Evolutionary conservation across 2,329 filamentous ascomycete genomes (phyloP), one percentile per base, ranked within the genome.

Genomic region (Fusarium nodosum): DNA sequence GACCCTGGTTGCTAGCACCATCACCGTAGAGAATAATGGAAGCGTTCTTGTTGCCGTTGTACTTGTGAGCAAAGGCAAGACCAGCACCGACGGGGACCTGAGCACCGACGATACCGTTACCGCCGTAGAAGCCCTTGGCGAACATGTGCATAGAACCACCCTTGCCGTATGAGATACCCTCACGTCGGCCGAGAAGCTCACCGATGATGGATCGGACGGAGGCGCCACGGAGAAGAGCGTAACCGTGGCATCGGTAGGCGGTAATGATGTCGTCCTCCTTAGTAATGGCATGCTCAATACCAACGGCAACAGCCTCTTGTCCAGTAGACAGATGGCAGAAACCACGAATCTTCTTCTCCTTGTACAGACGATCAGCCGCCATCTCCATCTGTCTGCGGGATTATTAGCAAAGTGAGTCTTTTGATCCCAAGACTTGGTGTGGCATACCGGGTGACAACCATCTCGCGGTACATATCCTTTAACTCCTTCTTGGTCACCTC

Each of bases 101-200:
- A 70, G 96, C 96, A 82, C 96, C 96, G 79, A 99, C 96, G 74
- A 99, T 99, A 85, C 96, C 96, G 85, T 99, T 99, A 77, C 96
- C 96, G 78, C 96, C 96, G 82, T 97, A 99, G 88, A 99, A 99
- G 72, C 93, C 93, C 83, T 94, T 94, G 76, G 94, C 86, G 85
- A 99, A 99, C 96, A 99, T 99, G 88, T 99, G 96, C 96, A 99
- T 99, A 72, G 94, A 97, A 73, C 96, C 96, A 82, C 96, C 96
- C 90, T 99, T 99, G 82, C 96, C 96, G 86, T 97, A 97, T 68
- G 96, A 92, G 78, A 99, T 97, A 85, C 96, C 96, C 82, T 97
- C 93, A 81, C 95, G 91, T 77, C 96, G 92, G 77, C 96, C 96
- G 59, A 99, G 89, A 74, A 98, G 88, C 86, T 98, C 95, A 77